Evolutionary conservation across 202 grass and related monocot genomes (phyloP), one percentile per base, ranked within the genome.

Genomic region (Panicum virgatum): DNA sequence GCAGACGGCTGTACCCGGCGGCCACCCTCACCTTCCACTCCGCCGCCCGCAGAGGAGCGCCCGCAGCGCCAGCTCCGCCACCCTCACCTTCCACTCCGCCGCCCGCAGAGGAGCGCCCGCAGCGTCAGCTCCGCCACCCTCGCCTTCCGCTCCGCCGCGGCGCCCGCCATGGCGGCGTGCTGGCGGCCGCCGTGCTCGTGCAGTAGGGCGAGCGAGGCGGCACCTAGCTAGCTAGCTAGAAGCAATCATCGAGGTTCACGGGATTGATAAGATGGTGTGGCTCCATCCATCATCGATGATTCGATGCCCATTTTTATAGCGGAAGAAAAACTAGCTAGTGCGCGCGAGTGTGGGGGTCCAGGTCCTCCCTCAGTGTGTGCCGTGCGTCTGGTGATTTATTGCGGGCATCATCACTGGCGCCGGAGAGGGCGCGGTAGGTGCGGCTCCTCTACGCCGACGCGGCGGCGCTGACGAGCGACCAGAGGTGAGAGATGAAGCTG

Each of bases 1-100:
- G 91, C 22, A 94, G 81, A 14, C 94, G 82, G 72, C 91, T 97
- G 78, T 97, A 97, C 16, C 30, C 87, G 56, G 89, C 89, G 13
- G 94, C 94, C 32, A 52, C 76, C n/a, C n/a, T n/a, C n/a, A n/a
- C n/a, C n/a, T n/a, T n/a, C n/a, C n/a, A n/a, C n/a, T n/a, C n/a
- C n/a, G 60, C 38, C 85, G 69, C 2, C 22, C 83, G 38, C 85
- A 90, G 3, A 90, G 66, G 0, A 74, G 15, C 34, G 86, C 80
- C 6, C 94, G 82, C 8, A 97, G 89, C 15, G 83, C 45, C 69
- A 94, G 14, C 89, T 97, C 94, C 19, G 84, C 92, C 48, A 90
- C 62, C n/a, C n/a, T n/a, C n/a, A n/a, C n/a, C n/a, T n/a, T n/a
- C n/a, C n/a, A n/a, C n/a, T n/a, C n/a, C n/a, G 60, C 38, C 85